Base-by-base conservation (phyloP, 2,329 filamentous ascomycete species). In the Zasmidium citrigriseum region DNA sequence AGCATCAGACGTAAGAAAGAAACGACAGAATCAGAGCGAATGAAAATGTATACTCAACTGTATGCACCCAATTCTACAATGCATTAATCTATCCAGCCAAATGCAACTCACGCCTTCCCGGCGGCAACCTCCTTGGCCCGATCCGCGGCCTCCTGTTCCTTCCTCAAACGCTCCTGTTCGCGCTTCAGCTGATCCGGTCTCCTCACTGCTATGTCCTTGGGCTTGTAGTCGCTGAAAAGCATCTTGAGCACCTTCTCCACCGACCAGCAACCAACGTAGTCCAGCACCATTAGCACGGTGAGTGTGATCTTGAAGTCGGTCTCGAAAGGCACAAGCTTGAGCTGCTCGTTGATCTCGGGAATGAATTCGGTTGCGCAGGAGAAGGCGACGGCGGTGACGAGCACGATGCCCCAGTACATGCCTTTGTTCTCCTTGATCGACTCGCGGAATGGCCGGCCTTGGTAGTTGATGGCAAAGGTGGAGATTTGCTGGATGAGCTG, bases 401-500 rank as follows among this genome's bases (percentile, higher is more conserved):
- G 89, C 44, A 99, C 80, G 56, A 99, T 91, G 59, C 95, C 95
- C 82, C 90, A 99, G 80, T 95, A 99, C 95, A 99, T 99, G 74
- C 91, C 92, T 75, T 87, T 89, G 82, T 99, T 99, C 79, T 97
- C 95, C 4, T 89, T 88, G 65, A 99, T 91, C 21, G 89, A 90
- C 78, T 99, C 95, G 60, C 95, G 90, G 89, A 99, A 99, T 12
- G 95, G 95, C 10, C 95, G 89, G 59, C 95, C 95, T 77, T 99
- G 95, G 81, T 99, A 99, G 82, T 99, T 99, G 82, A 99, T 96
- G 61, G 95, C 93, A 70, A 99, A 99, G 2, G 95, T 99, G 22
- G 93, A 97, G 72, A 99, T 96, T 76, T 99, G 95, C 77, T 99
- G 95, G 75, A 99, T 98, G 52, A 99, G 87, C 72, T 98, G 95